Evolutionary conservation across 352 stramenopile genomes (phyloP).

Genomic region (Phytophthora citrophthora): DNA sequence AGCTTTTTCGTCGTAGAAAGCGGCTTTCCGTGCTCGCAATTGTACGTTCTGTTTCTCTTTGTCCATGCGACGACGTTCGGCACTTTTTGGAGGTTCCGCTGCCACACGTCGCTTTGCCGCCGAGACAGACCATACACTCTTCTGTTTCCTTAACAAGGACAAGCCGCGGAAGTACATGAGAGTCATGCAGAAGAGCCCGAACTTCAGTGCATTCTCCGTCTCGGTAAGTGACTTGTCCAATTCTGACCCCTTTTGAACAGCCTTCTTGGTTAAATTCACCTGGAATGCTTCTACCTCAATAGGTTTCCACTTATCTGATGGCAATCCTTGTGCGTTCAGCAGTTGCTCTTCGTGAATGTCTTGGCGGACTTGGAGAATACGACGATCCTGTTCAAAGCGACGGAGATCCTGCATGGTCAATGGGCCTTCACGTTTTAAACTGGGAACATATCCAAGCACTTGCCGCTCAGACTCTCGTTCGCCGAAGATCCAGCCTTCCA

Average conservation of each 20-base stretch:
- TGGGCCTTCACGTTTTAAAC: slow-evolving; percentile 82
- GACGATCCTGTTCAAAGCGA: slow-evolving; percentile 59
- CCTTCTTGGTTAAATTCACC: slow-evolving; percentile 58
- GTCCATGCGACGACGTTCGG: slow-evolving; percentile 61
- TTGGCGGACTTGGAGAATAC: slow-evolving; percentile 43
- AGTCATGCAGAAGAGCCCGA: slow-evolving; percentile 95
- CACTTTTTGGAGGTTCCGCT: slow-evolving; percentile 31
- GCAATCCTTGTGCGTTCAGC: slow-evolving; percentile 51
- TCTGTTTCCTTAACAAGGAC: slow-evolving; percentile 88
- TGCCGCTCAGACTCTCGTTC: slow-evolving; percentile 85
- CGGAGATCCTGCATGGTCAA: slow-evolving; percentile 75
- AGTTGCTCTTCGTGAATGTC: slow-evolving; percentile 43
- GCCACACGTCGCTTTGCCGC: slow-evolving; percentile 26
- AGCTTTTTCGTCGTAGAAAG: slow-evolving; percentile 63
- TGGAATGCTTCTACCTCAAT: slow-evolving; percentile 75
- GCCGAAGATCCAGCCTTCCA: slow-evolving; percentile 97
- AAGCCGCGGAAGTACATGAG: slow-evolving; percentile 97
- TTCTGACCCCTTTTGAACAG: slow-evolving; percentile 67
- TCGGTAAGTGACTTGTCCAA: slow-evolving; percentile 76
- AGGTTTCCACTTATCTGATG: slow-evolving; percentile 76
- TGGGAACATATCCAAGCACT: slow-evolving; percentile 83
- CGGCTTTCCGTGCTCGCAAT: slow-evolving; percentile 42
- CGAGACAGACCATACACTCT: slow-evolving; percentile 72
- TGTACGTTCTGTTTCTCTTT: slow-evolving; percentile 53
- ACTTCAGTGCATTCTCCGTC: slow-evolving; percentile 94